Conservation (phyloP, 768 basidiomycete genomes). For the Tephrocybe sp. region DNA sequence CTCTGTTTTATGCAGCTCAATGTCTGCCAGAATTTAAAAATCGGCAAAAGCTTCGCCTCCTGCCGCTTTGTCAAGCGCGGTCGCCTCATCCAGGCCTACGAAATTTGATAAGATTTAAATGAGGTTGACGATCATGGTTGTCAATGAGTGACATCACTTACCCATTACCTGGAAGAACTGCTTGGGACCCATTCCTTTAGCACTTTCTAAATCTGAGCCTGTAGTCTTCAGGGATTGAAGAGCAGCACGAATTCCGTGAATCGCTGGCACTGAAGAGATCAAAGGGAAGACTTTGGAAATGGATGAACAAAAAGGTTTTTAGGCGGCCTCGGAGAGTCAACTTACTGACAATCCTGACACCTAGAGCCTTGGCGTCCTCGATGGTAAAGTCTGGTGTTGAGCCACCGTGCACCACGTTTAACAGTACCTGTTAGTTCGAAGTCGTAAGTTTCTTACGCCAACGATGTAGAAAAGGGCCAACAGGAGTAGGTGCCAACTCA, state of each 20-base stretch:
- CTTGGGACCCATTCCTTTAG: constrained; percentile 45
- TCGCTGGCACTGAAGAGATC: constrained; percentile 44
- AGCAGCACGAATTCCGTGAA: constrained; percentile 47
- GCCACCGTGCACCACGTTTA: constrained; percentile 51
- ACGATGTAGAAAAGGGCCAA: constrained; percentile 10
- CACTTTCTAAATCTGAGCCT: constrained; percentile 42
- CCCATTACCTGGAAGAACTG: constrained; percentile 52
- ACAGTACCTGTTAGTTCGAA: constrained; percentile 30
- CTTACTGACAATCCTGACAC: constrained; percentile 42
- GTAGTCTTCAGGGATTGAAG: constrained; percentile 47
- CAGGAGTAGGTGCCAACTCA: constrained; percentile 40
- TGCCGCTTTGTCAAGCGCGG: constrained; percentile 17
- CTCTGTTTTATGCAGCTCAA: too few relatives aligned
- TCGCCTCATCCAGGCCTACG: constrained; percentile 24
- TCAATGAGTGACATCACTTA: too few relatives aligned
- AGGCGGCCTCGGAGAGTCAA: background rate
- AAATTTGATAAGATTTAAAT: background rate
- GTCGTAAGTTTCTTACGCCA: background rate
- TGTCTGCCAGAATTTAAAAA: background rate
- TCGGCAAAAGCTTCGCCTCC: constrained; percentile 13
- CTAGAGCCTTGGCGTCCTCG: constrained; percentile 41
- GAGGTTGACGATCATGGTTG: too few relatives aligned
- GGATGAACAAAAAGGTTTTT: constrained; percentile 3
- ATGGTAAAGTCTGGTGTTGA: constrained; percentile 49
- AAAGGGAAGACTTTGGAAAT: constrained; percentile 40